Evolutionary conservation across 139 green algal genomes (phyloP).

Genomic region (Chlorella ohadii): DNA sequence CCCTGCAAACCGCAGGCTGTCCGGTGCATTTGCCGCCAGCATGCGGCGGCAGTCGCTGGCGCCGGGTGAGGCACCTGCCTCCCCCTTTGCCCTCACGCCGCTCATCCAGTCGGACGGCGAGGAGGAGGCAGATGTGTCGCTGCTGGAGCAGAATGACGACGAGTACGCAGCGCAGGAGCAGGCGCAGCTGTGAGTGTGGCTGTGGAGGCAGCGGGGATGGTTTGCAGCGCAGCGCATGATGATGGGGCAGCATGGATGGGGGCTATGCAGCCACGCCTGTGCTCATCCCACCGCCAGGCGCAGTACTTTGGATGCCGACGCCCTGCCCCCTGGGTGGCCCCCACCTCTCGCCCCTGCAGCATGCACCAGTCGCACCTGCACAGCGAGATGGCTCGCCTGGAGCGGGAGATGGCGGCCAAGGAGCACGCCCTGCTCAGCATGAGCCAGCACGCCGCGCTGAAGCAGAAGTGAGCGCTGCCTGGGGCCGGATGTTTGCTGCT

Average conservation of each 20-base stretch:
- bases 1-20: slow-evolving; percentile 30
- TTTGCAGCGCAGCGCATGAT: too few species aligned
- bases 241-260: too few species aligned
- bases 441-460: slow-evolving; percentile 49
- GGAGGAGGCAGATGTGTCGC: neutral
- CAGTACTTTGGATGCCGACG: too few species aligned
- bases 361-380: neutral
- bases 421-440: slow-evolving; percentile 47
- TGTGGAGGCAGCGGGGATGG: too few species aligned
- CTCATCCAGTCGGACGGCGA: neutral
- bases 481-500: too few species aligned
- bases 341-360: neutral
- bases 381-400: slow-evolving; percentile 43
- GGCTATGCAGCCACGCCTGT: too few species aligned
- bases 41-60: slow-evolving; percentile 33
- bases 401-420: slow-evolving; percentile 47
- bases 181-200: slow-evolving; percentile 30
- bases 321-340: too few species aligned
- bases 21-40: slow-evolving; percentile 38
- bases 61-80: neutral
- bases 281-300: too few species aligned
- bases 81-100: neutral
- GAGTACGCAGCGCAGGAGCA: slow-evolving; percentile 53
- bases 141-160: slow-evolving; percentile 49
- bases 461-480: slow-evolving; percentile 35